Evolutionary conservation across 208 protist genomes (phyloP), one percentile per base, ranked within the genome.

Genomic region (Leishmania gerbilli): DNA sequence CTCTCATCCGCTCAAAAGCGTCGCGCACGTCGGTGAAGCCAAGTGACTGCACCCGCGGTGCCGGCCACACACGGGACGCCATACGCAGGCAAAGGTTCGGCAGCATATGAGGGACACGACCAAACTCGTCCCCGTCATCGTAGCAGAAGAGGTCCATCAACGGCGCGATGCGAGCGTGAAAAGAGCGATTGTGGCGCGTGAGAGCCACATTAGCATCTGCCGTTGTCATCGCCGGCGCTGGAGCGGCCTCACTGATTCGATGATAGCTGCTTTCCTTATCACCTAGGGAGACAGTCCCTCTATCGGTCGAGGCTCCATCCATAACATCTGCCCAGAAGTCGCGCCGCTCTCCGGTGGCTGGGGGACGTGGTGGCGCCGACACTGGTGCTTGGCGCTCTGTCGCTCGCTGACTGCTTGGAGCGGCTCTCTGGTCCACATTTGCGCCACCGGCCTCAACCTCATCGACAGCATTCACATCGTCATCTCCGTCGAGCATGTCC

Each of bases 131-230:
- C 21, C 89, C 91, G 65, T 87, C 87, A 13, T 89, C 87, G 81
- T 93, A 97, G 75, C 87, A 89, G 80, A 97, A 97, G 45, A 96
- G 82, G 62, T 97, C 88, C 71, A 97, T 81, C 75, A 91, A 79
- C 5, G 82, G 85, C 17, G 77, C 65, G 0, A 95, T 88, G 47
- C 90, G 89, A 45, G 79, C 82, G 81, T 97, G 94, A 78, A 96
- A 96, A 31, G 92, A 97, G 62, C 67, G 78, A 40, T 24, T 34
- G 62, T 31, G 45, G 47, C 1, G 27, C 3, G 24, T 2, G 13
- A 27, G 5, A 53, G 24, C 21, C 4, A 13, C 34, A 31, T 4
- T 27, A 37, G n/a, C 15, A 21, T 47, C 42, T 58, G 62, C 62
- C 19, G 55, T 31, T 15, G 13, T 2, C 4, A 40, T 31, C 58